Evolutionary conservation across 2,329 filamentous ascomycete species (phyloP), one percentile per base, ranked within the genome.

Genomic region (Fusarium incarnatum): DNA sequence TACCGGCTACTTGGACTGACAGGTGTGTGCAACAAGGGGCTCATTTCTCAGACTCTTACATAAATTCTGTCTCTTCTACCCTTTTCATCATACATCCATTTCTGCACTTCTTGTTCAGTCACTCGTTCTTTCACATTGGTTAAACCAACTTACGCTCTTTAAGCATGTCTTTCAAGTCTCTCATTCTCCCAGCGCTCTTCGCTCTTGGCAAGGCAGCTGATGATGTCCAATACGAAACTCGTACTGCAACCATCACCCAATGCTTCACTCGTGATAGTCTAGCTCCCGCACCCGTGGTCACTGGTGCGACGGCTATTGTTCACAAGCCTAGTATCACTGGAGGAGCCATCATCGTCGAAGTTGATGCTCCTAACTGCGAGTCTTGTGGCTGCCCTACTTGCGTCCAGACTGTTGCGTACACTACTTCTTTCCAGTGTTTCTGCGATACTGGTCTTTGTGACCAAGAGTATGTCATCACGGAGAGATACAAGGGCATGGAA

Each of bases 301-400:
- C 41, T 7, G 62, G 50, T 16, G 41, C 67, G 7, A 56, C 53
- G 12, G 40, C 34, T 4, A 34, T 56, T 6, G 45, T 70, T 18
- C 18, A 68, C 7, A 40, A 50, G 22, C 67, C 67, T n/a, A 49
- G 53, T 11, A 32, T 53, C 8, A 64, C 62, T n/a, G 67, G 67
- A 13, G 62, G 40, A 6, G 57, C 57, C n/a, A 68, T 71, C 4
- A 34, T 42, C 5, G 57, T 70, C 4, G 25, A 67, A 10, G 67
- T 70, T 3, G 44, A 70, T 8, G 67, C 67, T n/a, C 67, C 67
- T 6, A 52, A 67, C 34, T 70, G 67, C 15, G 40, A 70, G 3
- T 41, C 63, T 4, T 70, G 67, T n/a, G 67, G 67, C 5, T 70
- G 67, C 16, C 44, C 53, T 7, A 56, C 67, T 34, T 70, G 67